Evolutionary conservation across 2,329 filamentous ascomycete genomes (phyloP).

Genomic region (Helotiales sp.): DNA sequence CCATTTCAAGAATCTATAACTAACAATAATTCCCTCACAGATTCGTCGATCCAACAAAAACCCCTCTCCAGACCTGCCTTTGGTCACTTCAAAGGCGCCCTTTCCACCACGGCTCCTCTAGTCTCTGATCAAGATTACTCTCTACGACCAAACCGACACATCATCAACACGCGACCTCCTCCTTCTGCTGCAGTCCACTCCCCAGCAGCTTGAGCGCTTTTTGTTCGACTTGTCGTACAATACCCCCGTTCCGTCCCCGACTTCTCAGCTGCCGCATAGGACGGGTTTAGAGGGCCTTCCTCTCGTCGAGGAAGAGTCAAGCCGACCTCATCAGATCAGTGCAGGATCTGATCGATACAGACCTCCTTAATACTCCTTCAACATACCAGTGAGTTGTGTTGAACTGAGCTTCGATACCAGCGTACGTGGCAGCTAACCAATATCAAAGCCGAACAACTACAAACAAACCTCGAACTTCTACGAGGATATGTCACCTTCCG

Average conservation of each 20-base stretch:
- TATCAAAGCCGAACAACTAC: constrained; percentile 5
- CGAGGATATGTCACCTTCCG: constrained; percentile 70
- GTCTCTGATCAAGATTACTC: constrained; percentile 74
- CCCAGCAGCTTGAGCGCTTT: constrained; percentile 54
- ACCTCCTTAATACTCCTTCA: constrained; percentile 80
- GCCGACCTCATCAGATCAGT: constrained; percentile 93
- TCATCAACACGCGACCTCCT: constrained; percentile 69
- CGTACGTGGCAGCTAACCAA: constrained; percentile 12
- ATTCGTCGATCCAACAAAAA: constrained; percentile 20
- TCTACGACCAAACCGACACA: constrained; percentile 66
- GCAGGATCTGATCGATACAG: constrained; percentile 91
- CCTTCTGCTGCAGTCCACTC: constrained; percentile 56
- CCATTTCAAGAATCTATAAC: background rate
- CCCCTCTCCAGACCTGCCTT: constrained; percentile 55
- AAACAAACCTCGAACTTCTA: constrained; percentile 31
- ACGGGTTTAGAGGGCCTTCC: constrained; percentile 98
- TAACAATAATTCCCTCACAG: constrained; percentile 23
- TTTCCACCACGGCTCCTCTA: constrained; percentile 64
- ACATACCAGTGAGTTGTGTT: constrained; percentile 34
- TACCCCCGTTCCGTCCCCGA: constrained; percentile 61
- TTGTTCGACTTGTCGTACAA: constrained; percentile 57
- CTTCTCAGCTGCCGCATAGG: constrained; percentile 99
- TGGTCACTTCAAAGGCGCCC: constrained; percentile 69
- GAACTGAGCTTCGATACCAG: background rate
- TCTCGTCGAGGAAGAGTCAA: constrained; percentile 99